phyloP scores from a whole-genome alignment of 495 filamentous ascomycete genomes.

The Hypoxylon cercidicola region DNA sequence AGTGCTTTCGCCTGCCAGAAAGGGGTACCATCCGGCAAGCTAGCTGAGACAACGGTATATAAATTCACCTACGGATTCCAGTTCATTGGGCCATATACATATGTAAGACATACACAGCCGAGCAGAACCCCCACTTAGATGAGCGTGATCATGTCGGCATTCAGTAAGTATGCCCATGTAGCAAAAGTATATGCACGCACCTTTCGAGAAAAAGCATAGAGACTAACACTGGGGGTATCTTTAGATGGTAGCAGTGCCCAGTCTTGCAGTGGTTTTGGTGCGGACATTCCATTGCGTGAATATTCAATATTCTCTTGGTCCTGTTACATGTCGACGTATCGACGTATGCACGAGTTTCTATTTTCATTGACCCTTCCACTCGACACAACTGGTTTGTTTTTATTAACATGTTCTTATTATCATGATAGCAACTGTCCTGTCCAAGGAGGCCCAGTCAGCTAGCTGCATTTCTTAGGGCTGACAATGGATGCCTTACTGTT shows the following conservation, averaged over 20 bases:
- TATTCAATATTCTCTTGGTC: background rate
- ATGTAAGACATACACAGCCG: constrained; percentile 10
- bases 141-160: constrained; percentile 1
- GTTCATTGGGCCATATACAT: constrained; percentile 20
- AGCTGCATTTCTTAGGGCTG: constrained; percentile 4
- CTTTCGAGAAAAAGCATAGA: constrained; percentile 3
- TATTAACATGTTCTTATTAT: background rate
- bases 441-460: background rate
- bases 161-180: background rate
- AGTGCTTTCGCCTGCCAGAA: background rate
- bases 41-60: no score
- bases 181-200: constrained; percentile 5
- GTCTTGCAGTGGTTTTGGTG: background rate
- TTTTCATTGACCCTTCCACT: background rate
- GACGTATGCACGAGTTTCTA: background rate
- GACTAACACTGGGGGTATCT: background rate
- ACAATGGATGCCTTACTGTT: constrained; percentile 1
- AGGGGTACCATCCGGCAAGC: constrained; percentile 11
- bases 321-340: background rate
- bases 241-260: constrained; percentile 1
- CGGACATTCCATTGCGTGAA: background rate
- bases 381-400: background rate
- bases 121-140: constrained; percentile 10
- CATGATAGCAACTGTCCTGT: constrained; percentile 3
- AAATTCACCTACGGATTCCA: no score